Conservation (phyloP, 345 rosid species). For the Toxicodendron radicans region DNA sequence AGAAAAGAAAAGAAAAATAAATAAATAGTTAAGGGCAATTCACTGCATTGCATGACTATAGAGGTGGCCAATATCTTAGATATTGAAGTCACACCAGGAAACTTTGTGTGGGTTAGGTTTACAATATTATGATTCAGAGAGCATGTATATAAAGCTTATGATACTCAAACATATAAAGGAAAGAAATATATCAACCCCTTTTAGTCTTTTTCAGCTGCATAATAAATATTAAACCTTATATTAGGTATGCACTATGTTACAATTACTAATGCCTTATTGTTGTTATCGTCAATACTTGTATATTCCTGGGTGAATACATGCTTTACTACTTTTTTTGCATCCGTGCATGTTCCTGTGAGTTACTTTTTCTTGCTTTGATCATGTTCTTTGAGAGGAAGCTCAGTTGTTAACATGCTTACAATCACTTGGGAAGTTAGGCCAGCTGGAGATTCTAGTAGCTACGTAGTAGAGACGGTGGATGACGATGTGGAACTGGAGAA, state of each 20-base stretch:
- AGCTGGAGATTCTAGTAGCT: slow-evolving; percentile 47
- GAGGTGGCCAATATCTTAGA: neutral
- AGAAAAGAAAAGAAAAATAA: no score
- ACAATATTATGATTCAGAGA: neutral
- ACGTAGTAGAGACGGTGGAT: slow-evolving; percentile 43
- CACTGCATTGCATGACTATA: neutral
- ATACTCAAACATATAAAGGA: neutral
- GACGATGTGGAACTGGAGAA: slow-evolving; percentile 98
- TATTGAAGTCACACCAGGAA: slow-evolving; percentile 4
- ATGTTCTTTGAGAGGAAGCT: neutral
- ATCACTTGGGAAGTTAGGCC: slow-evolving; percentile 65
- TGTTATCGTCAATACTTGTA: neutral
- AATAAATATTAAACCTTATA: neutral
- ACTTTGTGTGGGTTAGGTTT: neutral
- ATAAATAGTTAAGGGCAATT: neutral
- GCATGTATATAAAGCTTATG: neutral
- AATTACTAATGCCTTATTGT: neutral
- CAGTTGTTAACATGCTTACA: slow-evolving; percentile 32
- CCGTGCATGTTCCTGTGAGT: neutral
- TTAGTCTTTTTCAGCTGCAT: neutral
- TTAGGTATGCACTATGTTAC: neutral
- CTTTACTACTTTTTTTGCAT: neutral
- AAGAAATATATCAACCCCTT: neutral
- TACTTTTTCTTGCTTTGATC: slow-evolving; percentile 1
- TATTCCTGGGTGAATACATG: neutral